These are phyloP conservation scores for Rubia occidens DNA, from an alignment of 305 asterid genomes.

Conservation along the genomic window DNA sequence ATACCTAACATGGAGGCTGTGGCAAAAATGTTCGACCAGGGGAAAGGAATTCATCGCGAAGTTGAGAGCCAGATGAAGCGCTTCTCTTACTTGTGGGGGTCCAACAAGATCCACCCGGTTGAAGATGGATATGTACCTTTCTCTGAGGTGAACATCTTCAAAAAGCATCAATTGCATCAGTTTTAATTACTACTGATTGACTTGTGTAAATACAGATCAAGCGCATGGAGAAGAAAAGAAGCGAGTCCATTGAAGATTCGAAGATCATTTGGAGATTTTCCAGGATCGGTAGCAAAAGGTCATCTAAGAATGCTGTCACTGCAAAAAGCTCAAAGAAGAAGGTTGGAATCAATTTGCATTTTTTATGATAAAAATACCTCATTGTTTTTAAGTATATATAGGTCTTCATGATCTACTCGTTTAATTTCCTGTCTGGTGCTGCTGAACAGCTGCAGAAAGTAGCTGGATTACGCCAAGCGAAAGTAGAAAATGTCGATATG, in stretches of 20 bases:
- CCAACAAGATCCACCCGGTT: constrained; percentile 5
- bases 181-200: not conserved
- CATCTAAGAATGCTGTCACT: not conserved
- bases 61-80: constrained; percentile 25
- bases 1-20: constrained; percentile 24
- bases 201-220: constrained; percentile 1
- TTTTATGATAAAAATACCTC: not conserved
- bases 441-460: not conserved
- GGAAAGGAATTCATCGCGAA: constrained; percentile 16
- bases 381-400: not conserved
- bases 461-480: not conserved
- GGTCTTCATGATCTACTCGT: not conserved
- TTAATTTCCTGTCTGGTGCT: too few species aligned
- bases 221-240: not conserved
- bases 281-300: constrained; percentile 4
- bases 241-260: not conserved
- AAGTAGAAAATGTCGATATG: not conserved
- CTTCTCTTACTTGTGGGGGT: constrained; percentile 16
- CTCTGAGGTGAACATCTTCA: constrained; percentile 14
- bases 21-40: constrained; percentile 30
- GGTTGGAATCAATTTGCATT: not conserved
- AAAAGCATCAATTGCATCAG: not conserved
- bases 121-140: constrained; percentile 24
- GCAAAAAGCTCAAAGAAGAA: constrained; percentile 1
- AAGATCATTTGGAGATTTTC: not conserved